A percentile compares a stretch with the other conserved stretches of the same genome.
Conservation (phyloP, 805 yeast genomes). For the Metschnikowia hibisci region DNA sequence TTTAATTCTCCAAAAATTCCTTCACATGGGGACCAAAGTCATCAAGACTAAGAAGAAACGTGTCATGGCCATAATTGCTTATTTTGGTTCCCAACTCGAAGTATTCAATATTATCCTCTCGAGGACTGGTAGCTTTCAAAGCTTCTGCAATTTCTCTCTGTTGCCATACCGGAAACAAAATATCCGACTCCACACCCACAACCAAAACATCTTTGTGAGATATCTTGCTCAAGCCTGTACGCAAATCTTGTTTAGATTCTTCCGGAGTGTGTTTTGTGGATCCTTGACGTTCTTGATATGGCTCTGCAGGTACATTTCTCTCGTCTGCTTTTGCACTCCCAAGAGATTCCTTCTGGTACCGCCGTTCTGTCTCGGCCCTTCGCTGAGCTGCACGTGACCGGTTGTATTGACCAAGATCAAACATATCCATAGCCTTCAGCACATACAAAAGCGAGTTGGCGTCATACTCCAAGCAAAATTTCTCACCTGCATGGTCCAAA, state of each 20-base stretch:
- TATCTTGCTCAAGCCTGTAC: slow-evolving; percentile 59
- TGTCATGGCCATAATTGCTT: slow-evolving; percentile 87
- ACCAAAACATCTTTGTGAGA: slow-evolving; percentile 66
- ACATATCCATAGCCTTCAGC: slow-evolving; percentile 92
- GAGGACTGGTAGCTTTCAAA: slow-evolving; percentile 31
- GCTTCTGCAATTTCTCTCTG: slow-evolving; percentile 74
- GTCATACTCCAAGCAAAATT: slow-evolving; percentile 87
- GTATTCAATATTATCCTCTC: slow-evolving; percentile 46
- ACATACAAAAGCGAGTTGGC: slow-evolving; percentile 85
- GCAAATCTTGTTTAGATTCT: slow-evolving; percentile 58
- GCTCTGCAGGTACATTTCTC: slow-evolving; percentile 41
- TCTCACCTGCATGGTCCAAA: slow-evolving; percentile 91
- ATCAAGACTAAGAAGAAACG: slow-evolving; percentile 74
- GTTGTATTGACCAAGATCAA: slow-evolving; percentile 63
- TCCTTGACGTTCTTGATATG: slow-evolving; percentile 52
- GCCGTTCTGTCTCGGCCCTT: slow-evolving; percentile 35
- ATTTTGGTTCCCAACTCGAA: slow-evolving; percentile 72
- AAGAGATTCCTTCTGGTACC: slow-evolving; percentile 6
- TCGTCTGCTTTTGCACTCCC: slow-evolving; percentile 6
- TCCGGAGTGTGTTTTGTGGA: slow-evolving; percentile 46
- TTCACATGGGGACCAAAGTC: slow-evolving; percentile 77
- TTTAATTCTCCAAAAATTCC: slow-evolving; percentile 45
- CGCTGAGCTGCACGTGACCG: slow-evolving; percentile 40
- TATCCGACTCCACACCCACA: slow-evolving; percentile 90
- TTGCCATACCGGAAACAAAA: slow-evolving; percentile 92